A percentile compares a stretch with the other conserved stretches of the same genome.
Conservation (phyloP, 2,329 filamentous ascomycete species). For the Camillea tinctor region DNA sequence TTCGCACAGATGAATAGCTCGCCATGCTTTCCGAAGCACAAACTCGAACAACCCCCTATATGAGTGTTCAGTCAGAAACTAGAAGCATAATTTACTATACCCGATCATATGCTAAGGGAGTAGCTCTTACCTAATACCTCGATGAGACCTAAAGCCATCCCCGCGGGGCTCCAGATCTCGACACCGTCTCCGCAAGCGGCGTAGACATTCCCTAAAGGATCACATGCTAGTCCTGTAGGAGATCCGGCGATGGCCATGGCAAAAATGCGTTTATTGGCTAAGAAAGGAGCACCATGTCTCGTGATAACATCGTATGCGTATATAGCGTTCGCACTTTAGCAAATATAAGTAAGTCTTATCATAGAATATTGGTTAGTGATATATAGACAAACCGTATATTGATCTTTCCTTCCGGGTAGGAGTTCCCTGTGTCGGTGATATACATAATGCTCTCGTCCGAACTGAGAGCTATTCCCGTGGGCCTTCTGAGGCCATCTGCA, state of each 20-base stretch:
- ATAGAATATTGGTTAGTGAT: background rate
- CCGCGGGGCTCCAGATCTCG: constrained; percentile 47
- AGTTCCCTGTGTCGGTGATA: constrained; percentile 39
- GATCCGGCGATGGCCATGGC: constrained; percentile 46
- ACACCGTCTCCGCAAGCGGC: constrained; percentile 48
- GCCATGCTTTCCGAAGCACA: constrained; percentile 42
- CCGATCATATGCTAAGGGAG: background rate
- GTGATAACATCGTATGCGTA: constrained; percentile 49
- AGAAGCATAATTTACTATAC: background rate
- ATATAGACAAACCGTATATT: constrained; percentile 28
- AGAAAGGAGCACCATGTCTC: constrained; percentile 37
- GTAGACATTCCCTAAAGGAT: constrained; percentile 45
- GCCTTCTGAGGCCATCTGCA: constrained; percentile 45
- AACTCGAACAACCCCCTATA: constrained; percentile 41
- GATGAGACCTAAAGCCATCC: constrained; percentile 43
- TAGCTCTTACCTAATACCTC: constrained; percentile 33
- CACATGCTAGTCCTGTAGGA: constrained; percentile 43
- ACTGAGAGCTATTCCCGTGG: constrained; percentile 41
- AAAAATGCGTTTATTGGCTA: constrained; percentile 52
- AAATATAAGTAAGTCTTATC: background rate
- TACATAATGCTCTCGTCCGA: constrained; percentile 41
- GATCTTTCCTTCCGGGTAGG: constrained; percentile 28
- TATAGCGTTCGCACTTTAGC: constrained; percentile 34
- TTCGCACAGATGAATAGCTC: constrained; percentile 49
- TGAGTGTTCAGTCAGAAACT: background rate